A percentile compares a stretch with the other conserved stretches of the same genome.
Evolutionary conservation across 805 yeast genomes (phyloP).

Genomic region (Metschnikowia arizonensis): DNA sequence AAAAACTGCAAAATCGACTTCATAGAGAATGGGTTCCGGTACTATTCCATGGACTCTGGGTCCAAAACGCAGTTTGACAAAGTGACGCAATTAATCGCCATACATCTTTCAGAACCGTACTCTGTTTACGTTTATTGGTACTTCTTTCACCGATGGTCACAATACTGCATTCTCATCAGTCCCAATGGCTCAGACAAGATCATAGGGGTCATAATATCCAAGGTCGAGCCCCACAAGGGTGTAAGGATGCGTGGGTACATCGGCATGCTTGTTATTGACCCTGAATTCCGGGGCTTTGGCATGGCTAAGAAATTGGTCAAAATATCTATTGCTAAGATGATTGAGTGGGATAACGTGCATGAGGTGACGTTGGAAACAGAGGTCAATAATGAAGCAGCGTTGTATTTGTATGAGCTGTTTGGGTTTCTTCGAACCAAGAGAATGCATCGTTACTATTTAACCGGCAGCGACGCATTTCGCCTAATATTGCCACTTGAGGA

Average conservation of each 20-base stretch:
- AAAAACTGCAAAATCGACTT: constrained; percentile 6
- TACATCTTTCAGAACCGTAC: constrained; percentile 88
- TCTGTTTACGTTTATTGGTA: constrained; percentile 89
- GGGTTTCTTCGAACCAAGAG: constrained; percentile 75
- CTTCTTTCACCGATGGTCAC: constrained; percentile 89
- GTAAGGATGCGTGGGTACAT: constrained; percentile 83
- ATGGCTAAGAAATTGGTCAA: constrained; percentile 73
- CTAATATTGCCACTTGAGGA: constrained; percentile 76
- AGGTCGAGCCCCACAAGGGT: constrained; percentile 70
- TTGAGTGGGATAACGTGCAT: constrained; percentile 59
- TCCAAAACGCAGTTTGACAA: constrained; percentile 40
- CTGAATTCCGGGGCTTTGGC: constrained; percentile 67
- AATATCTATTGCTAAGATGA: constrained; percentile 61
- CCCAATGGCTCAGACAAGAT: constrained; percentile 33
- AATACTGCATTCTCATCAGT: constrained; percentile 65
- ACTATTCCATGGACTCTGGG: constrained; percentile 14
- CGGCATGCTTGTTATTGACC: constrained; percentile 90
- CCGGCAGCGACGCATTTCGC: constrained; percentile 90
- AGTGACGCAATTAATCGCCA: constrained; percentile 56
- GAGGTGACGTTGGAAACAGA: constrained; percentile 94
- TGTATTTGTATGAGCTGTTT: constrained; percentile 64
- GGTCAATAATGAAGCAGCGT: constrained; percentile 69
- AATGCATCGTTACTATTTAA: constrained; percentile 80
- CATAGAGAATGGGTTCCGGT: constrained; percentile 14
- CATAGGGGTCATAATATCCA: constrained; percentile 84